A percentile compares a stretch with the other conserved stretches of the same genome.
Evolutionary conservation across 1,139 yeast species (phyloP).

Genomic region (Kodamaea ohmeri): DNA sequence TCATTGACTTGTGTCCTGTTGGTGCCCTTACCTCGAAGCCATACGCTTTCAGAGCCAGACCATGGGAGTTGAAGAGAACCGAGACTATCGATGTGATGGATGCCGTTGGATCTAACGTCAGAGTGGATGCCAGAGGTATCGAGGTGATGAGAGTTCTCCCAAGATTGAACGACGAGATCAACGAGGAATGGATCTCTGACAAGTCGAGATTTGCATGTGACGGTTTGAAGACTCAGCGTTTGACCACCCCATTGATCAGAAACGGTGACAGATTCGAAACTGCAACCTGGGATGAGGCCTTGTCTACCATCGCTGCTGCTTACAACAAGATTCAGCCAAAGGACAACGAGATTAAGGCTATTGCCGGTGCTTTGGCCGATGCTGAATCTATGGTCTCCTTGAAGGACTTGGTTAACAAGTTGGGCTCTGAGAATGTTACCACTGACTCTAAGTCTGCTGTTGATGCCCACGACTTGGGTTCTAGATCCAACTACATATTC

Average conservation of each 20-base stretch:
- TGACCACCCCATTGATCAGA: slow-evolving; percentile 77
- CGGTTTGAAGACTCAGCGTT: slow-evolving; percentile 82
- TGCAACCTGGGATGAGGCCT: slow-evolving; percentile 88
- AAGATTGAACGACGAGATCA: slow-evolving; percentile 79
- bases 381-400: slow-evolving; percentile 81
- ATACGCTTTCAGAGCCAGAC: slow-evolving; percentile 86
- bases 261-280: slow-evolving; percentile 68
- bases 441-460: slow-evolving; percentile 66
- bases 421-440: slow-evolving; percentile 80
- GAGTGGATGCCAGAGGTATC: slow-evolving; percentile 85
- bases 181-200: slow-evolving; percentile 92
- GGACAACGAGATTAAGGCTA: slow-evolving; percentile 74
- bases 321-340: slow-evolving; percentile 56
- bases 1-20: slow-evolving; percentile 87
- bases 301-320: slow-evolving; percentile 67
- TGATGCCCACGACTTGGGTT: slow-evolving; percentile 67
- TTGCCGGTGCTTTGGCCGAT: slow-evolving; percentile 80
- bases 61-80: slow-evolving; percentile 91
- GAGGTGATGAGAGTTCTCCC: slow-evolving; percentile 90
- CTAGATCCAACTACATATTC: slow-evolving; percentile 78
- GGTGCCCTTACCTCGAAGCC: slow-evolving; percentile 92
- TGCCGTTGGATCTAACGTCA: slow-evolving; percentile 77
- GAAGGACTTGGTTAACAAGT: slow-evolving; percentile 72
- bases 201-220: slow-evolving; percentile 85
- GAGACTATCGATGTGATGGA: slow-evolving; percentile 86